Conservation (phyloP, 805 yeast genomes). For the Candida railenensis region DNA sequence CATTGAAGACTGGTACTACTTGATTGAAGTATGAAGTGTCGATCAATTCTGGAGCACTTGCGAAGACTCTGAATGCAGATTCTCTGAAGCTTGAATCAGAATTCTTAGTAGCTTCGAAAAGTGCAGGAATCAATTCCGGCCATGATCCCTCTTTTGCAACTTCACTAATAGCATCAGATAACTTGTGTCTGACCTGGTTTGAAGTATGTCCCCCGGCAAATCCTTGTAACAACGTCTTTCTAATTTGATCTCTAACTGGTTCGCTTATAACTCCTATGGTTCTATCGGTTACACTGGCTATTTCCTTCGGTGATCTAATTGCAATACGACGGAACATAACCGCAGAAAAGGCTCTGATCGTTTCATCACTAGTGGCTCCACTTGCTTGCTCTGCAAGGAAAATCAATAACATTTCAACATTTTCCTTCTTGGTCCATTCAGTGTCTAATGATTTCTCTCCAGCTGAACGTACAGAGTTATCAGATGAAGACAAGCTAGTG, state of each 20-base stretch:
- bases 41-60: conserved; percentile 79
- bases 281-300: conserved; percentile 67
- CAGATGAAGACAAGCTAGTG: conserved; percentile 65
- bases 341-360: conserved; percentile 72
- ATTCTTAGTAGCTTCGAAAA: conserved; percentile 61
- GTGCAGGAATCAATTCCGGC: conserved; percentile 76
- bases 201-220: conserved; percentile 60
- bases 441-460: conserved; percentile 75
- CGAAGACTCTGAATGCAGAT: conserved; percentile 84
- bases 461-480: conserved; percentile 67
- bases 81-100: conserved; percentile 73
- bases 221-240: conserved; percentile 68
- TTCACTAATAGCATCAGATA: conserved; percentile 93
- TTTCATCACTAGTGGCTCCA: conserved; percentile 56
- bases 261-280: conserved; percentile 70
- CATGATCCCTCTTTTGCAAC: conserved; percentile 79
- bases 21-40: conserved; percentile 55
- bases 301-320: conserved; percentile 69
- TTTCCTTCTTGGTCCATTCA: conserved; percentile 71
- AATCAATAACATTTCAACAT: conserved; percentile 67
- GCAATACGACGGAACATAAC: conserved; percentile 89
- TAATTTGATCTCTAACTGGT: conserved; percentile 59
- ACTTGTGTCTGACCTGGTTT: conserved; percentile 82
- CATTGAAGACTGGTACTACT: conserved; percentile 66
- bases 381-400: conserved; percentile 78